Evolutionary conservation across 2,329 filamentous ascomycete species (phyloP).

Genomic region (Colletotrichum abscissum): DNA sequence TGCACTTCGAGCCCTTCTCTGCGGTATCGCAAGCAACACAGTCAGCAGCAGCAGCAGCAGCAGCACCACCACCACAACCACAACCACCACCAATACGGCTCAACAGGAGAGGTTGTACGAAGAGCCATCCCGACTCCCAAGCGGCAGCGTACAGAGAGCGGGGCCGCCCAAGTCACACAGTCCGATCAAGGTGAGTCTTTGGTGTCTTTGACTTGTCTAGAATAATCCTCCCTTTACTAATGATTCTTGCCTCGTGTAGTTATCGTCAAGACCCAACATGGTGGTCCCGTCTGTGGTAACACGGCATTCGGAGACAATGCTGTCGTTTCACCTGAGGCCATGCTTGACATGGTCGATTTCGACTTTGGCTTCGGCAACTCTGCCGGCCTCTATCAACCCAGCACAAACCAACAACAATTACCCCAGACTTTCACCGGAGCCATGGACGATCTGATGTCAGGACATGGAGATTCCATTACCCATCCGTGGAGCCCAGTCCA

Average conservation of each 20-base stretch:
- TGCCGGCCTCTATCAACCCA: constrained; percentile 40
- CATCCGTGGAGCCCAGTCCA: constrained; percentile 32
- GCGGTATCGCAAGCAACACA: constrained; percentile 47
- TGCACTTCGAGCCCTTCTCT: constrained; percentile 58
- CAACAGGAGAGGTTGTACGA: constrained; percentile 12
- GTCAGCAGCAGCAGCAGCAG: too few species aligned
- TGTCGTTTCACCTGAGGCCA: constrained; percentile 43
- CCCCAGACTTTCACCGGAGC: constrained; percentile 38
- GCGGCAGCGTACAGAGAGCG: constrained; percentile 48
- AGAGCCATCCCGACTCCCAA: constrained; percentile 47
- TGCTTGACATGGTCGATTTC: constrained; percentile 47
- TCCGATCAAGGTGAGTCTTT: constrained; percentile 49
- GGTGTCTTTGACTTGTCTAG: constrained; percentile 33
- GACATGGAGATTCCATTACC: constrained; percentile 20
- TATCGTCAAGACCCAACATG: constrained; percentile 27
- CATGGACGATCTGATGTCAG: constrained; percentile 31
- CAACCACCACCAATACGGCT: background rate
- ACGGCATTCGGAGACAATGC: constrained; percentile 39
- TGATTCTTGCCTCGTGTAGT: constrained; percentile 22
- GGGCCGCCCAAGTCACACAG: constrained; percentile 46
- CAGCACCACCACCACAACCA: background rate
- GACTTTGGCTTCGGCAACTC: constrained; percentile 49
- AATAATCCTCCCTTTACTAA: constrained; percentile 27
- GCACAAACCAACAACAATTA: constrained; percentile 40
- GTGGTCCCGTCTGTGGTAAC: constrained; percentile 3